phyloP scores from a whole-genome alignment of 352 stramenopile genomes.

The Globisporangium mamillatum region DNA sequence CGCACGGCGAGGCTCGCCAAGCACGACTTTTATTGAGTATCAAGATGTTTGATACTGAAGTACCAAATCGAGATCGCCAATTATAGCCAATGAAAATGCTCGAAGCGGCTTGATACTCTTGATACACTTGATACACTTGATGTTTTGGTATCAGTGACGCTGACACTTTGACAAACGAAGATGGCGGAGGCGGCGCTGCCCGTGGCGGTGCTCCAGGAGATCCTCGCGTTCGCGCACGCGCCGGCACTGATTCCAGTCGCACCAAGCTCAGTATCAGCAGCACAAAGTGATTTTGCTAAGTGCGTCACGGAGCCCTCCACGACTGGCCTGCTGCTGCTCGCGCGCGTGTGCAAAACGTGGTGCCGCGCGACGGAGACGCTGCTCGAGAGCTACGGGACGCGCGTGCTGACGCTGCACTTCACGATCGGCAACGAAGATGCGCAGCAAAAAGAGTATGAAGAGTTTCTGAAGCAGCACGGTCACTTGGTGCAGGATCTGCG shows the following conservation, averaged over 20 bases:
- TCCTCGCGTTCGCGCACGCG: constrained; percentile 31
- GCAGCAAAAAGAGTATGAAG: constrained; percentile 21
- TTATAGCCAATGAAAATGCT: not conserved
- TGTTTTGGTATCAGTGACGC: not conserved
- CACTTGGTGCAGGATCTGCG: constrained; percentile 26
- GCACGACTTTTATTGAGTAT: constrained; percentile 65
- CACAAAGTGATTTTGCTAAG: constrained; percentile 27
- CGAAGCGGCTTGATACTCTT: not conserved
- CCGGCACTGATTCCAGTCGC: constrained; percentile 34
- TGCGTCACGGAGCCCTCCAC: constrained; percentile 25
- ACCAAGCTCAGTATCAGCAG: not conserved
- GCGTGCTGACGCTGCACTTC: constrained; percentile 29
- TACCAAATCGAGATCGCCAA: not conserved
- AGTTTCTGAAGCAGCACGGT: constrained; percentile 19
- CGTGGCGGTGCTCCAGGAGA: constrained; percentile 25
- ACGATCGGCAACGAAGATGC: constrained; percentile 24
- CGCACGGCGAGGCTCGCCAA: constrained; percentile 47
- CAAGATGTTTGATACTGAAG: not conserved
- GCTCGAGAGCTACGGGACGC: constrained; percentile 16
- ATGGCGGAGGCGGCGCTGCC: constrained; percentile 24
- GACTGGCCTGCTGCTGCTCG: constrained; percentile 25
- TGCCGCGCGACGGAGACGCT: constrained; percentile 19
- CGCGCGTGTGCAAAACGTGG: constrained; percentile 32
- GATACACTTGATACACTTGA: not conserved
- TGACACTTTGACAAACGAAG: constrained; percentile 11